These are phyloP conservation scores for Colletotrichum tabaci DNA, from an alignment of 2,329 filamentous ascomycete species.

Conservation along the genomic window DNA sequence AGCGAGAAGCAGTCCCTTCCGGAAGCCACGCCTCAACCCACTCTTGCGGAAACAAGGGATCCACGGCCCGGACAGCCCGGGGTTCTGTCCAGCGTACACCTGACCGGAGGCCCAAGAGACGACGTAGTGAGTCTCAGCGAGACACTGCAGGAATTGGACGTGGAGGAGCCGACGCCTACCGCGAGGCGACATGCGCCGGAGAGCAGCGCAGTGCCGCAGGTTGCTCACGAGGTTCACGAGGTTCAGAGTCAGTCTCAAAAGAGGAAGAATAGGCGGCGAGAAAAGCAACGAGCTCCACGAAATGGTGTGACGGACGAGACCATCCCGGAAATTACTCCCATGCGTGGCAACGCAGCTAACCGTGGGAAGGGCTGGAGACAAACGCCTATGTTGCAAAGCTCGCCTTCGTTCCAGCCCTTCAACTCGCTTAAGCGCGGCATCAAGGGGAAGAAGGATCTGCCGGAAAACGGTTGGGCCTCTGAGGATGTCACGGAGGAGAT, in stretches of 20 bases:
- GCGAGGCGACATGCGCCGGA: constrained; percentile 40
- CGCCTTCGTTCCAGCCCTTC: constrained; percentile 74
- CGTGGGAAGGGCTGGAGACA: constrained; percentile 72
- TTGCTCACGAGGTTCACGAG: constrained; percentile 36
- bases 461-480: constrained; percentile 91
- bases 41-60: constrained; percentile 51
- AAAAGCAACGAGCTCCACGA: constrained; percentile 52
- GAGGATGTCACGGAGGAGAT: constrained; percentile 96
- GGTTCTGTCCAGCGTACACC: constrained; percentile 41
- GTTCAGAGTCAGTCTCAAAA: constrained; percentile 45
- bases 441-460: constrained; percentile 57
- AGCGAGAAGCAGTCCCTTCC: constrained; percentile 40
- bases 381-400: constrained; percentile 73
- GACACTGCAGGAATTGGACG: constrained; percentile 45
- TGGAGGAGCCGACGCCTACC: constrained; percentile 44
- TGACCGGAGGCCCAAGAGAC: constrained; percentile 10
- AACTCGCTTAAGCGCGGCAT: constrained; percentile 71
- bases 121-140: constrained; percentile 41
- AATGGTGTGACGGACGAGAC: constrained; percentile 42
- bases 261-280: constrained; percentile 47
- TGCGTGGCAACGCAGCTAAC: constrained; percentile 30
- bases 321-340: constrained; percentile 38
- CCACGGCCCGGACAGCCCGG: constrained; percentile 47
- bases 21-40: constrained; percentile 45
- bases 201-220: constrained; percentile 10